Conservation (phyloP, 495 filamentous ascomycete species). For the Annulohypoxylon stygium region DNA sequence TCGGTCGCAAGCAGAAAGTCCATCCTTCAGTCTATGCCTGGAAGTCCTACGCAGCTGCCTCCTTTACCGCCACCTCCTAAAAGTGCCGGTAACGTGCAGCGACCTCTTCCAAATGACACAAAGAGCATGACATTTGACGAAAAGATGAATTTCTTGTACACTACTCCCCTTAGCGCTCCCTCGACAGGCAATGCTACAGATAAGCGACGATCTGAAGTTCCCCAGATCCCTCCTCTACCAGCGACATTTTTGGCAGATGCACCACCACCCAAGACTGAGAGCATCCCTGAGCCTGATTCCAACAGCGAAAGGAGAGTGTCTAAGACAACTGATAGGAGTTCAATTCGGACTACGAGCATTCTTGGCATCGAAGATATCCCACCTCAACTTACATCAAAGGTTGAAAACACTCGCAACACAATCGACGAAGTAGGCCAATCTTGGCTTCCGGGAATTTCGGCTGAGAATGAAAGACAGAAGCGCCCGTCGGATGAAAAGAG, state of each 20-base stretch:
- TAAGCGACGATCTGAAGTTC: slow-evolving; percentile 58
- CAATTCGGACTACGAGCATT: slow-evolving; percentile 55
- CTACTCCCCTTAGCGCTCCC: slow-evolving; percentile 55
- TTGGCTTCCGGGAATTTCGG: slow-evolving; percentile 57
- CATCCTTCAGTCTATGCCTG: slow-evolving; percentile 57
- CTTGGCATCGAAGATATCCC: slow-evolving; percentile 57
- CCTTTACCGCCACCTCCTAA: slow-evolving; percentile 62
- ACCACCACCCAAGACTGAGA: slow-evolving; percentile 15
- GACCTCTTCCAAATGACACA: slow-evolving; percentile 60
- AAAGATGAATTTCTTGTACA: slow-evolving; percentile 64
- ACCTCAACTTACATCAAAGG: slow-evolving; percentile 29
- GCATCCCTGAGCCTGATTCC: slow-evolving; percentile 3
- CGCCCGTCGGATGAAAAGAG: slow-evolving; percentile 35
- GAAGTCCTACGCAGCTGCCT: slow-evolving; percentile 63
- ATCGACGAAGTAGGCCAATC: slow-evolving; percentile 54
- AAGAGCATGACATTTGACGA: slow-evolving; percentile 69
- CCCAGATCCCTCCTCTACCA: slow-evolving; percentile 59
- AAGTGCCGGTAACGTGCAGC: slow-evolving; percentile 47
- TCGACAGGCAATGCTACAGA: slow-evolving; percentile 22
- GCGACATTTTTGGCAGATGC: slow-evolving; percentile 43
- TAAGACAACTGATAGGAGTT: slow-evolving; percentile 52
- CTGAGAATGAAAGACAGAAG: slow-evolving; percentile 29
- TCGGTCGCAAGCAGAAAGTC: slow-evolving; percentile 59
- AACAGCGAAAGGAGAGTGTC: slow-evolving; percentile 36
- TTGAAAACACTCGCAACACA: slow-evolving; percentile 46